Conservation (phyloP, 306 rosid genomes). For the Pyrus bretschneideri region DNA sequence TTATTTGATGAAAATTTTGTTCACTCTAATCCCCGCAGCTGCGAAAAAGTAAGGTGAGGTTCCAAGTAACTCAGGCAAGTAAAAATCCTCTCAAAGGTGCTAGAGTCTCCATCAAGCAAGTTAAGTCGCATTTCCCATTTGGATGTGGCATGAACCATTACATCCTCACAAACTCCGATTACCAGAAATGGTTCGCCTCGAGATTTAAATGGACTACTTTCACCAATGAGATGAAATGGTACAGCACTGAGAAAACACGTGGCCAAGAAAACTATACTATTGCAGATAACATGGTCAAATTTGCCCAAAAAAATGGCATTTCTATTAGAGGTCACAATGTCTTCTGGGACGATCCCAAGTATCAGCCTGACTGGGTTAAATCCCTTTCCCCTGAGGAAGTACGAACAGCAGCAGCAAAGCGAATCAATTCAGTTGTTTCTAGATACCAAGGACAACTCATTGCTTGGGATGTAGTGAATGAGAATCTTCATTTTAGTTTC, state of each 20-base stretch:
- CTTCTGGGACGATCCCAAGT: constrained; percentile 46
- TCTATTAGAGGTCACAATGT: constrained; percentile 62
- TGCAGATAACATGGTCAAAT: constrained; percentile 57
- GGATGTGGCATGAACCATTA: constrained; percentile 54
- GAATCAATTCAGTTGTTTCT: constrained; percentile 57
- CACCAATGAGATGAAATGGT: constrained; percentile 85
- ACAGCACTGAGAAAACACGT: constrained; percentile 43
- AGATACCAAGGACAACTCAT: constrained; percentile 57
- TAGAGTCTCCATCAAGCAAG: constrained; percentile 25
- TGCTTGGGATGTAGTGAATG: constrained; percentile 81
- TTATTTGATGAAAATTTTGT: background rate
- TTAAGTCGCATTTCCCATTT: constrained; percentile 40
- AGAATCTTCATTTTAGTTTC: constrained; percentile 63
- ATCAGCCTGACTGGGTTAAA: constrained; percentile 56
- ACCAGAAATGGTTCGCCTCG: constrained; percentile 53
- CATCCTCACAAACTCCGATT: constrained; percentile 43
- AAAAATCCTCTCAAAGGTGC: constrained; percentile 43
- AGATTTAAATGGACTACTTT: constrained; percentile 61
- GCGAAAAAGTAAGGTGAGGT: constrained; percentile 46
- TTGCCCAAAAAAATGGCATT: constrained; percentile 39
- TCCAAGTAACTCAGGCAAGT: constrained; percentile 31
- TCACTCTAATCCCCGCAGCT: constrained; percentile 33
- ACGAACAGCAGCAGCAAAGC: constrained; percentile 29
- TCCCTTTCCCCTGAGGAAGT: constrained; percentile 37
- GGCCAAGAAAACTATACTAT: constrained; percentile 61